These are phyloP conservation scores for Candida endomychidarum DNA, from an alignment of 805 yeast genomes.

Conservation along the genomic window DNA sequence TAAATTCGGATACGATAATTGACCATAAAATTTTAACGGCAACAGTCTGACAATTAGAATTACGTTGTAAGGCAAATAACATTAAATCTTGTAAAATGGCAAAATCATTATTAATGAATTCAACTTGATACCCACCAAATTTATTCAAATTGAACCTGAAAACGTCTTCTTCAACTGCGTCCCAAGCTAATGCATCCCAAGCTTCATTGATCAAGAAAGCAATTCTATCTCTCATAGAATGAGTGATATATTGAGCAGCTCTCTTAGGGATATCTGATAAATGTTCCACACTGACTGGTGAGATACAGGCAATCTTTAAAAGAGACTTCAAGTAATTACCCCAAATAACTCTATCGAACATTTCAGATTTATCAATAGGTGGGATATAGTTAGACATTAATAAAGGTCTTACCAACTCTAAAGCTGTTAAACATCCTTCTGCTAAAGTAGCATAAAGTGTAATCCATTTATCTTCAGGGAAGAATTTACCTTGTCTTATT, in stretches of 20 bases:
- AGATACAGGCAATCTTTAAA: slow-evolving; percentile 60
- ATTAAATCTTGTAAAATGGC: slow-evolving; percentile 63
- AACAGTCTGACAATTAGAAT: slow-evolving; percentile 56
- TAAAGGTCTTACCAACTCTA: slow-evolving; percentile 53
- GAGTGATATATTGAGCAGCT: slow-evolving; percentile 64
- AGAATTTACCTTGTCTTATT: slow-evolving; percentile 54
- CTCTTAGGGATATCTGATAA: slow-evolving; percentile 70
- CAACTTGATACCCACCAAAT: slow-evolving; percentile 72
- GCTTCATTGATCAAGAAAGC: slow-evolving; percentile 53
- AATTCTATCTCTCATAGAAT: slow-evolving; percentile 60
- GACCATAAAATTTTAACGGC: slow-evolving; percentile 73
- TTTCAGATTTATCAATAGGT: slow-evolving; percentile 45
- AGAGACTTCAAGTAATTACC: slow-evolving; percentile 60
- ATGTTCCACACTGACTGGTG: slow-evolving; percentile 68
- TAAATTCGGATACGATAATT: slow-evolving; percentile 64
- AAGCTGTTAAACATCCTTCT: slow-evolving; percentile 53
- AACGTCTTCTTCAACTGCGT: slow-evolving; percentile 54
- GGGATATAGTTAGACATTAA: slow-evolving; percentile 56
- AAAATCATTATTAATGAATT: slow-evolving; percentile 55
- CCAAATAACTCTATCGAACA: slow-evolving; percentile 65
- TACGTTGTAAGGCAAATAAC: slow-evolving; percentile 67
- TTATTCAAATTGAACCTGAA: slow-evolving; percentile 57
- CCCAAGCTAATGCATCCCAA: slow-evolving; percentile 79
- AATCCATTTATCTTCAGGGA: slow-evolving; percentile 72
- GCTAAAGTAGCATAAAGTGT: slow-evolving; percentile 59